phyloP scores from a whole-genome alignment of 768 basidiomycete genomes.

The Lyophyllum atratum region DNA sequence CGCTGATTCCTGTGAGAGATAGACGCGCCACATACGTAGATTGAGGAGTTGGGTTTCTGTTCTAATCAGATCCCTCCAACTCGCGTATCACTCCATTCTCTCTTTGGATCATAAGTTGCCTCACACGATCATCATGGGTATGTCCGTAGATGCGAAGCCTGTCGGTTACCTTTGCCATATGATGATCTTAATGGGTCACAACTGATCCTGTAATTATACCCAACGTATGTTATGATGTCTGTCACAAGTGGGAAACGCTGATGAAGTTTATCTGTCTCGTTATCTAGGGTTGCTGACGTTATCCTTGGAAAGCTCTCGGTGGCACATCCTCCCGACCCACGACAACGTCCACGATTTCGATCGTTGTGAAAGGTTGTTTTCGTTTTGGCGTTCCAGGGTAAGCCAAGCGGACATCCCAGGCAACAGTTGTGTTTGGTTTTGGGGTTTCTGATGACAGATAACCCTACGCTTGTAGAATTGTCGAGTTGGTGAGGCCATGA shows the following conservation, averaged over 20 bases:
- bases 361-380: constrained; percentile 8
- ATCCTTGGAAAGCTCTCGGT: constrained; percentile 2
- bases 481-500: constrained; percentile 13
- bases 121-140: constrained; percentile 21
- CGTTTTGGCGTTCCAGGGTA: neutral
- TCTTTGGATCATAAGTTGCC: constrained; percentile 20
- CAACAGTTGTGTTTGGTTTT: neutral
- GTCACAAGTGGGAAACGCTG: constrained; percentile 16
- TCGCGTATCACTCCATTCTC: constrained; percentile 20
- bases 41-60: constrained; percentile 15
- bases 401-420: neutral
- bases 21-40: constrained; percentile 31
- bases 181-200: constrained; percentile 18
- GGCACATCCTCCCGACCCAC: neutral
- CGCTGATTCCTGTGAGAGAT: constrained; percentile 24
- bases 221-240: constrained; percentile 14
- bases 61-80: constrained; percentile 29
- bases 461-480: constrained; percentile 1
- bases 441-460: neutral
- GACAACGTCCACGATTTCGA: constrained; percentile 5
- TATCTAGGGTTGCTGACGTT: constrained; percentile 12
- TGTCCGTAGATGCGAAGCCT: constrained; percentile 19
- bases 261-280: constrained; percentile 10
- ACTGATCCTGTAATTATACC: constrained; percentile 13
- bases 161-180: constrained; percentile 29